Percentiles rank a stretch among this genome's conserved stretches.
Conservation (phyloP, 1,284 basidiomycete species). For the Leccinum fallax region DNA sequence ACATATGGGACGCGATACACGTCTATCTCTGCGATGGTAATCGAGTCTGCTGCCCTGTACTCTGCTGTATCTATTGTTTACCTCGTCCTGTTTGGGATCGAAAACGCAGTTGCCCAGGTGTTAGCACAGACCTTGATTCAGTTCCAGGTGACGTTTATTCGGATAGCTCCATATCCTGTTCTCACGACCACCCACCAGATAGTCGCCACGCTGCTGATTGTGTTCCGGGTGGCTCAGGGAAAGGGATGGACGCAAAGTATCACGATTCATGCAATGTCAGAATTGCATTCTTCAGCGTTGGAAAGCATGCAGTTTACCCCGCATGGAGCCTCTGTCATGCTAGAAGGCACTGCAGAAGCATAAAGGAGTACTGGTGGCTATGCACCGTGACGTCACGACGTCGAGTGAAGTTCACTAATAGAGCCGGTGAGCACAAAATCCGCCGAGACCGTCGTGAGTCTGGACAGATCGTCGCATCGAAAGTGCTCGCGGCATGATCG, state of each 20-base stretch:
- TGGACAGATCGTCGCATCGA: no score
- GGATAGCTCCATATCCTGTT: not conserved
- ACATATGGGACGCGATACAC: slow-evolving; percentile 22
- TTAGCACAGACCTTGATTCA: slow-evolving; percentile 21
- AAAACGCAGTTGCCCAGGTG: slow-evolving; percentile 16
- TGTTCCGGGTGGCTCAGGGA: slow-evolving; percentile 26
- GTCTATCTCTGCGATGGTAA: slow-evolving; percentile 22
- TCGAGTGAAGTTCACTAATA: no score
- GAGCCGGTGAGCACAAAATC: no score
- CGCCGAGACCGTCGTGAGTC: no score
- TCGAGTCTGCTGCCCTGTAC: slow-evolving; percentile 28
- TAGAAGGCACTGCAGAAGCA: not conserved
- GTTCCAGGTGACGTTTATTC: slow-evolving; percentile 19
- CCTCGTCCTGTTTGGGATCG: slow-evolving; percentile 17
- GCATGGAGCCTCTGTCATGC: not conserved
- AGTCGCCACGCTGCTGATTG: slow-evolving; percentile 24
- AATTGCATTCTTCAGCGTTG: not conserved
- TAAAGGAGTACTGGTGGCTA: no score
- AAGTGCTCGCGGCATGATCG: no score
- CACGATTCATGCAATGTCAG: slow-evolving; percentile 1
- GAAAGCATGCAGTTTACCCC: slow-evolving; percentile 2
- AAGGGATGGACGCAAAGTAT: slow-evolving; percentile 24
- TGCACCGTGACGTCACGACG: no score
- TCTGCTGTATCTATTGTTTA: slow-evolving; percentile 20
- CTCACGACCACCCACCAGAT: slow-evolving; percentile 6